Evolutionary conservation across 441 rosid genomes (phyloP).

Genomic region (Theobroma grandiflorum): DNA sequence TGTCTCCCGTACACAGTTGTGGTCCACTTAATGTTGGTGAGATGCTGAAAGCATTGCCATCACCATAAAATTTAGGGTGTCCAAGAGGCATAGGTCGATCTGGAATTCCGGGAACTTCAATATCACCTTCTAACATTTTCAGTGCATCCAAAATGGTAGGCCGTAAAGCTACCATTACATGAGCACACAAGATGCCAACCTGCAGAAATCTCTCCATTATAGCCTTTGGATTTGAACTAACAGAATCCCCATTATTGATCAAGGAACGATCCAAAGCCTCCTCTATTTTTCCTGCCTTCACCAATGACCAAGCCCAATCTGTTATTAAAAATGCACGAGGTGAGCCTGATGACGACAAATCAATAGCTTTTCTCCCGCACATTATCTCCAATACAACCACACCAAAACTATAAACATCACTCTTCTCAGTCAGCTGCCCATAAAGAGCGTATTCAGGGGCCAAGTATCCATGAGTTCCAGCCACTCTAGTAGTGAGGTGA

Average conservation of each 20-base stretch:
- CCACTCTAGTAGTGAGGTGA: conserved; percentile 93
- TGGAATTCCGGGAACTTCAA: conserved; percentile 81
- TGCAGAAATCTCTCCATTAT: conserved; percentile 84
- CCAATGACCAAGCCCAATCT: conserved; percentile 92
- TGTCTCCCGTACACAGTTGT: conserved; percentile 46
- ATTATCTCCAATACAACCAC: conserved; percentile 84
- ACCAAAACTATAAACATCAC: conserved; percentile 93
- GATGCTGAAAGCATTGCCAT: conserved; percentile 48
- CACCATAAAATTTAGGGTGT: conserved; percentile 47
- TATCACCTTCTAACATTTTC: conserved; percentile 91
- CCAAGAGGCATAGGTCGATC: conserved; percentile 67
- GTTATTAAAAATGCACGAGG: conserved; percentile 74
- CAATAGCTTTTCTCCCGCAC: conserved; percentile 90
- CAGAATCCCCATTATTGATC: conserved; percentile 46
- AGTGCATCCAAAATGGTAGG: conserved; percentile 81
- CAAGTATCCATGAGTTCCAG: conserved; percentile 91
- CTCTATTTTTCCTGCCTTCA: conserved; percentile 71
- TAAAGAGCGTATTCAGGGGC: conserved; percentile 96
- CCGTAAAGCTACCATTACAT: conserved; percentile 86
- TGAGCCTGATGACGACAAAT: conserved; percentile 62
- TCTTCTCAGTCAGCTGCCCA: conserved; percentile 85
- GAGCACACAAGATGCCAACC: conserved; percentile 88
- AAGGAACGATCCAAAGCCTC: conserved; percentile 62
- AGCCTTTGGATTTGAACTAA: conserved; percentile 60
- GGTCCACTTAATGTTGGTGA: conserved; percentile 64